Evolutionary conservation across 139 green algal genomes (phyloP).

Genomic region (Coelastrella sp.): DNA sequence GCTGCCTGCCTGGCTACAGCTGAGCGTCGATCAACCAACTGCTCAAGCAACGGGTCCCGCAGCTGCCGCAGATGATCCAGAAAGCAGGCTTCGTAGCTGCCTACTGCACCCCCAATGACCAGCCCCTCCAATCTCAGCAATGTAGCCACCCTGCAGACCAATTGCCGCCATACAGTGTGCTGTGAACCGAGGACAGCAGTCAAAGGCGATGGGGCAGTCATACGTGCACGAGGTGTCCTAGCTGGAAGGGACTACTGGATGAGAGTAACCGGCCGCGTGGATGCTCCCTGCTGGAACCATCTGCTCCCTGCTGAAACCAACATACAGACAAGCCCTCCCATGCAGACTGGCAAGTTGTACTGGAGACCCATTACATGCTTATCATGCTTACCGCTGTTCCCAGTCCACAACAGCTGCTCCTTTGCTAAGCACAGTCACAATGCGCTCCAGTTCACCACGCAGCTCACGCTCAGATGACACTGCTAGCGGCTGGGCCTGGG

Average conservation of each 20-base stretch:
- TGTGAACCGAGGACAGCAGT: not conserved
- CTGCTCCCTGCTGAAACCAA: too few species aligned
- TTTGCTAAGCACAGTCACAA: constrained; percentile 52
- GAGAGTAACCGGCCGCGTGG: too few species aligned
- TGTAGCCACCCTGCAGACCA: constrained; percentile 54
- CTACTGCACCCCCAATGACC: constrained; percentile 66
- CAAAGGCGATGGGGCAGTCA: too few species aligned
- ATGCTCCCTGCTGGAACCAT: too few species aligned
- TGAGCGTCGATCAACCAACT: constrained; percentile 57
- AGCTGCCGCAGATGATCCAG: constrained; percentile 56
- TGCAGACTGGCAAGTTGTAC: not conserved
- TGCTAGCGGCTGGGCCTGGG: constrained; percentile 39
- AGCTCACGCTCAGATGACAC: constrained; percentile 71
- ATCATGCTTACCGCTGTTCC: constrained; percentile 51
- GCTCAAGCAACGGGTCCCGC: constrained; percentile 43
- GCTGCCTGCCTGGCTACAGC: constrained; percentile 75
- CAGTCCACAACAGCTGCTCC: constrained; percentile 53
- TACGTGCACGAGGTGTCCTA: too few species aligned
- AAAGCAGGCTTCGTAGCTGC: constrained; percentile 55
- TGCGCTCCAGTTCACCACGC: constrained; percentile 62
- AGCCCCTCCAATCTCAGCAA: constrained; percentile 83
- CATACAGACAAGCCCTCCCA: too few species aligned
- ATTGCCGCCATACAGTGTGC: not conserved
- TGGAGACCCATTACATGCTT: not conserved
- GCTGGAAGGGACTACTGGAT: too few species aligned